These are phyloP conservation scores for Bertia moriformis DNA, from an alignment of 2,329 filamentous ascomycete genomes.

Conservation along the genomic window DNA sequence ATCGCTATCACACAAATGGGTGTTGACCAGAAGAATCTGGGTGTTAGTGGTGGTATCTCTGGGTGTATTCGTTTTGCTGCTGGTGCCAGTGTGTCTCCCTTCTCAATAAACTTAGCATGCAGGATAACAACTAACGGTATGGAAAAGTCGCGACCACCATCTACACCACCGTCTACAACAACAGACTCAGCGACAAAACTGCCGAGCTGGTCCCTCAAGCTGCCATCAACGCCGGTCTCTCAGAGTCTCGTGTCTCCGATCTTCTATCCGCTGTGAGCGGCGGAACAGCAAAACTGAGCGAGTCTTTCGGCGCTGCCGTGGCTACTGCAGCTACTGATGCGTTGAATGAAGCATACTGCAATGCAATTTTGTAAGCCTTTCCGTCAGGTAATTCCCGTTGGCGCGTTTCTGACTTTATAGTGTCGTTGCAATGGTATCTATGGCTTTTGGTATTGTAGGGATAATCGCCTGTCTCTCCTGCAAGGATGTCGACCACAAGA, in stretches of 20 bases:
- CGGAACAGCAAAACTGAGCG: conserved; percentile 8
- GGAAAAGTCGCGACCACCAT: conserved; percentile 23
- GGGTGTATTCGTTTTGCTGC: conserved; percentile 10
- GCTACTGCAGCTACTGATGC: conserved; percentile 12
- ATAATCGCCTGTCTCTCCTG: conserved; percentile 13
- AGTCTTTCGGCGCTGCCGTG: conserved; percentile 10
- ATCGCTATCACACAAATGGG: conserved; percentile 33
- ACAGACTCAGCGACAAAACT: conserved; percentile 14
- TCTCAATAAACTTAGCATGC: not conserved
- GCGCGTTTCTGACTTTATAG: conserved; percentile 4
- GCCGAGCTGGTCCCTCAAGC: conserved; percentile 16
- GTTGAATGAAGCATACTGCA: conserved; percentile 10
- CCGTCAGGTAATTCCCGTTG: not conserved
- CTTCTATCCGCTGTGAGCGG: conserved; percentile 13
- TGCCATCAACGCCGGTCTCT: conserved; percentile 17
- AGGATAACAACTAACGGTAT: not conserved
- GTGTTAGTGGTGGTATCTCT: conserved; percentile 23
- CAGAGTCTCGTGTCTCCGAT: conserved; percentile 11
- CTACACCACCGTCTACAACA: conserved; percentile 24
- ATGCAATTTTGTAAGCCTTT: conserved; percentile 10
- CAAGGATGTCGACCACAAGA: conserved; percentile 15
- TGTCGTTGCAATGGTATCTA: conserved; percentile 11
- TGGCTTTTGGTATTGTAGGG: conserved; percentile 15
- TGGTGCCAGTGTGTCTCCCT: conserved; percentile 9
- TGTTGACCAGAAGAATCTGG: conserved; percentile 30